phyloP scores from a whole-genome alignment of 257 asterid genomes.

The Echites panduratus region DNA sequence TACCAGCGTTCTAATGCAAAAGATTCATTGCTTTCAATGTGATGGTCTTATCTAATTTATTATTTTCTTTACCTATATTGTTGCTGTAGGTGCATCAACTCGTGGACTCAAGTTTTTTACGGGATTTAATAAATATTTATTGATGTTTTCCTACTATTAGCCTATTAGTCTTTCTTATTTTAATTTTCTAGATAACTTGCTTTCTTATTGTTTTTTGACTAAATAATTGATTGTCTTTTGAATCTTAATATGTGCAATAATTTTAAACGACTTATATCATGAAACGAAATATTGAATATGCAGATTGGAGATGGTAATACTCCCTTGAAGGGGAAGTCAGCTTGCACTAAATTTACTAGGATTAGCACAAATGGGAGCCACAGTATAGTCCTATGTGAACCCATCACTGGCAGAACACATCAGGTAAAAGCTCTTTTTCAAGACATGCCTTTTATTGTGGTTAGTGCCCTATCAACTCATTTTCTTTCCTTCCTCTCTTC shows the following conservation, averaged over 20 bases:
- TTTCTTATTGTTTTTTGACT: too few species aligned
- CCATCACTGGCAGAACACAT: slow-evolving; percentile 93
- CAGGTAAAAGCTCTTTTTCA: slow-evolving; percentile 45
- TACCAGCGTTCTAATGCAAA: too few species aligned
- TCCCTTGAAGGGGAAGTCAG: slow-evolving; percentile 60
- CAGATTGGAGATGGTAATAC: slow-evolving; percentile 44
- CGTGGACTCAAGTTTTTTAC: slow-evolving; percentile 16
- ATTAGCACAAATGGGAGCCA: slow-evolving; percentile 73
- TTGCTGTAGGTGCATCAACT: slow-evolving; percentile 12
- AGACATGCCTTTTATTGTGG: not conserved
- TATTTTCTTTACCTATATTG: not conserved
- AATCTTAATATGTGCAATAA: too few species aligned
- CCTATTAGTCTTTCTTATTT: too few species aligned
- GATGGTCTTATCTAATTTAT: not conserved
- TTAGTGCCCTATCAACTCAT: not conserved
- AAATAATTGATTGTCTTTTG: too few species aligned
- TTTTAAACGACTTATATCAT: too few species aligned
- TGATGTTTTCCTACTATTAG: too few species aligned
- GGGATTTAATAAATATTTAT: too few species aligned
- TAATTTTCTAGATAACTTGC: too few species aligned
- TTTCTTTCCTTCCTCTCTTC: not conserved
- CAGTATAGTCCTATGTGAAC: slow-evolving; percentile 80
- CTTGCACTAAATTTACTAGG: slow-evolving; percentile 90
- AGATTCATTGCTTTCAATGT: too few species aligned
- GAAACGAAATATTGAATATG: slow-evolving; percentile 1